Percentiles rank a stretch among this genome's conserved stretches.
Conservation (phyloP, 2,329 filamentous ascomycete genomes). For the Cladosporium sp. region DNA sequence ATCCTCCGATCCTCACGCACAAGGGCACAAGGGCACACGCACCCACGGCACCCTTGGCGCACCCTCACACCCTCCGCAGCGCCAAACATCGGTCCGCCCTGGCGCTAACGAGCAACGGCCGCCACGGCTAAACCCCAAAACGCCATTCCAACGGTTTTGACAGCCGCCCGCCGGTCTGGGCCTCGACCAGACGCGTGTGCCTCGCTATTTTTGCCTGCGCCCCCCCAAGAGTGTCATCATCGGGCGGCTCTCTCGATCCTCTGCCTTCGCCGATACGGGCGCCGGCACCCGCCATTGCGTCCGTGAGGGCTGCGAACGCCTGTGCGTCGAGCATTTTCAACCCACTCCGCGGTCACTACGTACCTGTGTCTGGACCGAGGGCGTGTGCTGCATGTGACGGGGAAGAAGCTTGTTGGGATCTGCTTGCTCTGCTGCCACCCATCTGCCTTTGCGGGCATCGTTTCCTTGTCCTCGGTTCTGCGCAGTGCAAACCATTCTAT, state of each 20-base stretch:
- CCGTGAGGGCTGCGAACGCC: background rate
- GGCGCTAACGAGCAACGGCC: background rate
- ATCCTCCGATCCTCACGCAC: background rate
- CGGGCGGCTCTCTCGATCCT: background rate
- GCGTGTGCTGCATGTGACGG: background rate
- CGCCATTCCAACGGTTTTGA: slow-evolving; percentile 8
- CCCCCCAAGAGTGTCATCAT: background rate
- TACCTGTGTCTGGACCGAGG: slow-evolving; percentile 5
- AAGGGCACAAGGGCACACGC: background rate
- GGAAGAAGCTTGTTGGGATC: slow-evolving; percentile 7
- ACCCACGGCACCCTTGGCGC: too few species aligned
- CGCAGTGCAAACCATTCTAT: background rate
- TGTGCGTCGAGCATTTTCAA: too few species aligned
- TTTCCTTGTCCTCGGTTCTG: background rate
- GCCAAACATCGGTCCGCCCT: slow-evolving; percentile 7
- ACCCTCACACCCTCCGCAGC: slow-evolving; percentile 5
- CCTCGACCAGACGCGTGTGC: slow-evolving; percentile 11
- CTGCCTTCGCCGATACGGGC: background rate
- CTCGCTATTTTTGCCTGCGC: slow-evolving; percentile 10
- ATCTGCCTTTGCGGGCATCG: background rate
- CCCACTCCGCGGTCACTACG: slow-evolving; percentile 4
- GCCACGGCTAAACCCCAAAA: slow-evolving; percentile 1
- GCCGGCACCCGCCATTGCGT: background rate
- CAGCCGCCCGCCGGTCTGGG: slow-evolving; percentile 10
- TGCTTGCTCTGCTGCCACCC: background rate